Conservation (phyloP, 768 basidiomycete species). For the Suillus subaureus region DNA sequence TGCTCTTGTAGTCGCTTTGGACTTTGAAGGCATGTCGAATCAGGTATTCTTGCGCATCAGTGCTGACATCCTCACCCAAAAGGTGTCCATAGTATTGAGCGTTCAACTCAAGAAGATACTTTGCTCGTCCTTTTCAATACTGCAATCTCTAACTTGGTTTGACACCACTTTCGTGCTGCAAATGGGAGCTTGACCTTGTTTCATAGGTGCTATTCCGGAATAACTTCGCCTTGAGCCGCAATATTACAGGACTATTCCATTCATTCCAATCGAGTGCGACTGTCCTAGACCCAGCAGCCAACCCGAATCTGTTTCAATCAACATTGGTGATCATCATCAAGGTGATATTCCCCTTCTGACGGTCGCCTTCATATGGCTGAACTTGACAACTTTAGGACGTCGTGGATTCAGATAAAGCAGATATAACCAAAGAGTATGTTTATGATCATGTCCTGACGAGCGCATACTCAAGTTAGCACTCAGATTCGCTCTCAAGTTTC, state of each 20-base stretch:
- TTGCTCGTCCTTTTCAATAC: slow-evolving; percentile 66
- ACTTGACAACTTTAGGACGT: slow-evolving; percentile 49
- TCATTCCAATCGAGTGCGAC: slow-evolving; percentile 63
- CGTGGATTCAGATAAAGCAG: slow-evolving; percentile 58
- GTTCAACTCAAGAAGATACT: slow-evolving; percentile 64
- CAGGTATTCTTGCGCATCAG: slow-evolving; percentile 8
- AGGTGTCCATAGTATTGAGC: slow-evolving; percentile 66
- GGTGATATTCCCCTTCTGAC: slow-evolving; percentile 26
- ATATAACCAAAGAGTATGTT: slow-evolving; percentile 59
- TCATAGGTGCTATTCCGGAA: slow-evolving; percentile 63
- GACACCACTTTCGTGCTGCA: slow-evolving; percentile 10
- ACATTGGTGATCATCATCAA: slow-evolving; percentile 66
- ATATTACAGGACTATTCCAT: slow-evolving; percentile 62
- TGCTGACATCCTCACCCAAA: not conserved
- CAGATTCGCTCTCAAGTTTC: slow-evolving; percentile 59
- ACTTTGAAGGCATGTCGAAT: slow-evolving; percentile 54
- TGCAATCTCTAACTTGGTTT: slow-evolving; percentile 63
- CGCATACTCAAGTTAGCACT: not conserved
- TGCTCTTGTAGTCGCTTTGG: slow-evolving; percentile 55
- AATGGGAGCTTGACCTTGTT: not conserved
- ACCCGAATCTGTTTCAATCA: slow-evolving; percentile 61
- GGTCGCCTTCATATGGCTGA: slow-evolving; percentile 1
- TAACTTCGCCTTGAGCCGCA: slow-evolving; percentile 62
- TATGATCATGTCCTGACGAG: not conserved
- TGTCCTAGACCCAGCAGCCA: slow-evolving; percentile 57